These are phyloP conservation scores for Tripterygium wilfordii DNA, from an alignment of 177 flowering plant species.

Conservation along the genomic window DNA sequence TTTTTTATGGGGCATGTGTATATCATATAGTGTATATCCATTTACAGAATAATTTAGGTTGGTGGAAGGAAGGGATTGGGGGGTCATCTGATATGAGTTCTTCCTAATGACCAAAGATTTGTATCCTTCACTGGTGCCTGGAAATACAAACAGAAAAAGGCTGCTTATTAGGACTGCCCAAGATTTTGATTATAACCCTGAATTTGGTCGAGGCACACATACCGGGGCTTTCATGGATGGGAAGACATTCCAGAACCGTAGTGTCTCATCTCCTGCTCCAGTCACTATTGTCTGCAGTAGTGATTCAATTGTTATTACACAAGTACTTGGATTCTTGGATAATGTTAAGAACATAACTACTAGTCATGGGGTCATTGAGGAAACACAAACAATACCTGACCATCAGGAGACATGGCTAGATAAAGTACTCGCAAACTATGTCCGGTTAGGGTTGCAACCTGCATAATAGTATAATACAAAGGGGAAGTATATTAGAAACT, in stretches of 20 bases:
- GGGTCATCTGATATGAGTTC: slow-evolving; percentile 80
- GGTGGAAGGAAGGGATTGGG: too few species aligned
- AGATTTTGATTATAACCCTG: too few species aligned
- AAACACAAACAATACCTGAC: slow-evolving; percentile 52
- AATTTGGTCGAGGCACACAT: too few species aligned
- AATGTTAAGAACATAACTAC: too few species aligned
- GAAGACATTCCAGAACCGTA: slow-evolving; percentile 93
- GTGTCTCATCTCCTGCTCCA: slow-evolving; percentile 97
- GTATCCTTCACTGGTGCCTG: slow-evolving; percentile 84
- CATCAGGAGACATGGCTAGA: slow-evolving; percentile 95
- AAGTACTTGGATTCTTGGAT: background rate
- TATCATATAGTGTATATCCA: too few species aligned
- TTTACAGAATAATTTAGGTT: slow-evolving; percentile 12
- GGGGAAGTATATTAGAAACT: too few species aligned
- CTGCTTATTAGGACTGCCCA: too few species aligned
- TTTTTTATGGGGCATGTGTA: too few species aligned
- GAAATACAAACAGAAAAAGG: slow-evolving; percentile 3
- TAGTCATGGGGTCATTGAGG: too few species aligned
- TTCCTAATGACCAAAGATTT: slow-evolving; percentile 82
- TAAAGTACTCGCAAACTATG: slow-evolving; percentile 88
- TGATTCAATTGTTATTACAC: background rate
- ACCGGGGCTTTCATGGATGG: slow-evolving; percentile 86
- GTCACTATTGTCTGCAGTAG: slow-evolving; percentile 87
- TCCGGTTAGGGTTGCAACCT: slow-evolving; percentile 97
- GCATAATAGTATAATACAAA: too few species aligned